These are phyloP conservation scores for Boletus vinaceobasis DNA, from an alignment of 768 basidiomycete species.

Conservation along the genomic window DNA sequence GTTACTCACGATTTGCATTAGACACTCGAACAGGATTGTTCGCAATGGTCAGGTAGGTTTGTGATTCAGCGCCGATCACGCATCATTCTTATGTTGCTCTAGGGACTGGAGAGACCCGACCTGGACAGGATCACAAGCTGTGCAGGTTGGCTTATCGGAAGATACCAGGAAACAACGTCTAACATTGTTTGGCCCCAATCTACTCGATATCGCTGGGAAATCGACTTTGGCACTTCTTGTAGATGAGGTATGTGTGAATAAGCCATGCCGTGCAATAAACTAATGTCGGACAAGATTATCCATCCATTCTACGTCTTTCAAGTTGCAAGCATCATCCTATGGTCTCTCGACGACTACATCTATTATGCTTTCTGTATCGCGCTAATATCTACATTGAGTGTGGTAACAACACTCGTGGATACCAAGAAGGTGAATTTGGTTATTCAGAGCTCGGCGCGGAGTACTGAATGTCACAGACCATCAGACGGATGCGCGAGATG, in stretches of 20 bases:
- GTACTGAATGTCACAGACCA: slow-evolving; percentile 55
- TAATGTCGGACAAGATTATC: slow-evolving; percentile 55
- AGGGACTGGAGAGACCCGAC: slow-evolving; percentile 90
- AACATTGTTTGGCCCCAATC: slow-evolving; percentile 77
- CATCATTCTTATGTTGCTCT: slow-evolving; percentile 4
- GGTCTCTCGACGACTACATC: slow-evolving; percentile 94
- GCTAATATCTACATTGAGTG: slow-evolving; percentile 82
- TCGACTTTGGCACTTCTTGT: slow-evolving; percentile 72
- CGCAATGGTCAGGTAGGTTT: slow-evolving; percentile 66
- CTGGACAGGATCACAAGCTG: slow-evolving; percentile 60
- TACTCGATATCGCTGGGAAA: slow-evolving; percentile 89
- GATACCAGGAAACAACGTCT: slow-evolving; percentile 59
- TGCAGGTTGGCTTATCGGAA: slow-evolving; percentile 62
- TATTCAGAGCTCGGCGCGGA: neutral
- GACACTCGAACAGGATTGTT: slow-evolving; percentile 85
- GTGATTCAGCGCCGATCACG: neutral
- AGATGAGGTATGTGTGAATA: slow-evolving; percentile 68
- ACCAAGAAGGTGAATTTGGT: slow-evolving; percentile 71
- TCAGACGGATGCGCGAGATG: slow-evolving; percentile 93
- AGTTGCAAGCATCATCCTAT: slow-evolving; percentile 89
- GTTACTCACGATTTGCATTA: slow-evolving; percentile 86
- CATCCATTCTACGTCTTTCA: slow-evolving; percentile 99
- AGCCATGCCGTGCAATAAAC: neutral
- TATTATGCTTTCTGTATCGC: slow-evolving; percentile 98
- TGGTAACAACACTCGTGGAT: slow-evolving; percentile 83